A percentile compares a stretch with the other conserved stretches of the same genome.
phyloP scores from a whole-genome alignment of 352 stramenopile species.

The Phytophthora ramorum region DNA sequence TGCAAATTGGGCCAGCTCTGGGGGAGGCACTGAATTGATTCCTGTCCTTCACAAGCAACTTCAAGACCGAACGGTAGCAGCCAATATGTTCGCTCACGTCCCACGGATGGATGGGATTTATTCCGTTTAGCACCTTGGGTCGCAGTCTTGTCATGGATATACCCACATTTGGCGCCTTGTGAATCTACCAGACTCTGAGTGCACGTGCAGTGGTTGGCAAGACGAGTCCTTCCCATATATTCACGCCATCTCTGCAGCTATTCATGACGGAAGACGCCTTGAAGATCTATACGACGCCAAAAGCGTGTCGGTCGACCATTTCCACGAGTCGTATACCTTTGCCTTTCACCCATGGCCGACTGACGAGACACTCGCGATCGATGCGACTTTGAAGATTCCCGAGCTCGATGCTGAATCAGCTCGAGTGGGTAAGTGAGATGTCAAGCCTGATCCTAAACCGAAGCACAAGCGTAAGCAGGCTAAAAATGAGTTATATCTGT shows the following conservation, averaged over 20 bases:
- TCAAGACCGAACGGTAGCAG: not conserved
- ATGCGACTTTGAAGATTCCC: not conserved
- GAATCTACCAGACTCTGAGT: not conserved
- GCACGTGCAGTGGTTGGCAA: slow-evolving; percentile 1
- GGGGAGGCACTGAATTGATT: not conserved
- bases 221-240: slow-evolving; percentile 11
- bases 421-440: slow-evolving; percentile 1
- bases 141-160: not conserved
- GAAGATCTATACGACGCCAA: slow-evolving; percentile 1
- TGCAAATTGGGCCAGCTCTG: not conserved
- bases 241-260: slow-evolving; percentile 9
- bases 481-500: no score
- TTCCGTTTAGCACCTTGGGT: not conserved
- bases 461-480: not conserved
- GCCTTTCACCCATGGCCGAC: slow-evolving; percentile 11
- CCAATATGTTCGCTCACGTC: not conserved
- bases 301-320: slow-evolving; percentile 5
- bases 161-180: slow-evolving; percentile 8
- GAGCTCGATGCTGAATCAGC: not conserved
- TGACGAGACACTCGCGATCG: not conserved
- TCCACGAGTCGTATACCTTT: not conserved
- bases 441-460: not conserved
- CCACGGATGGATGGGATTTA: not conserved
- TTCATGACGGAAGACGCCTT: not conserved
- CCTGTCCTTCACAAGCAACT: not conserved